These are phyloP conservation scores for Linderniella brevidens DNA, from an alignment of 257 asterid species.

Conservation along the genomic window DNA sequence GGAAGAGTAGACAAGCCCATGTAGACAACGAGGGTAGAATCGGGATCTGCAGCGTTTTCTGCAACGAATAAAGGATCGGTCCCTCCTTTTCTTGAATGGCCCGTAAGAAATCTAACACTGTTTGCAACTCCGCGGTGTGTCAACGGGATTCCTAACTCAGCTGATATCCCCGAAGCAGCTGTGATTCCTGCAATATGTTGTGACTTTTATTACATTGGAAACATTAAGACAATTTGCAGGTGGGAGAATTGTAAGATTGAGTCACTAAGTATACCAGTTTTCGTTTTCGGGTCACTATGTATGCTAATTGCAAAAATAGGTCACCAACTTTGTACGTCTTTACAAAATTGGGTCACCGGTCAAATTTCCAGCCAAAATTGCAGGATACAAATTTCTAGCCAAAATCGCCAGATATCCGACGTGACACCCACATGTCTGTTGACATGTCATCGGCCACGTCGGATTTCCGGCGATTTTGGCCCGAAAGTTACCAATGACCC, in stretches of 20 bases:
- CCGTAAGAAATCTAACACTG: conserved; percentile 79
- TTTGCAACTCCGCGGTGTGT: conserved; percentile 93
- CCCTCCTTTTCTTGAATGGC: conserved; percentile 94
- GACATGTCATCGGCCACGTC: too few species aligned
- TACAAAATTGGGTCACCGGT: too few species aligned
- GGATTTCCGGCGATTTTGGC: too few species aligned
- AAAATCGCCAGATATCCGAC: too few species aligned
- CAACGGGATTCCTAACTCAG: conserved; percentile 86
- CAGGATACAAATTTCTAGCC: too few species aligned
- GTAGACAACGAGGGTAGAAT: conserved; percentile 74
- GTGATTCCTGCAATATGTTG: conserved; percentile 56
- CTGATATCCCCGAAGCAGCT: conserved; percentile 97
- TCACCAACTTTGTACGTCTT: too few species aligned
- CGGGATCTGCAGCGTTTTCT: conserved; percentile 85
- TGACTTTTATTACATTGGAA: neutral
- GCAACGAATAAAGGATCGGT: conserved; percentile 76
- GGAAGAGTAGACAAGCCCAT: conserved; percentile 96
- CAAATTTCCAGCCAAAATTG: too few species aligned
- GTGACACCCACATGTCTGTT: too few species aligned
- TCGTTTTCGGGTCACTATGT: too few species aligned
- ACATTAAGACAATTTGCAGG: neutral
- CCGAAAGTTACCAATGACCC: too few species aligned
- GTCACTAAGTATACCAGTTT: too few species aligned
- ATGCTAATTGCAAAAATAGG: too few species aligned
- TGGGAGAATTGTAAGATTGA: neutral